These are phyloP conservation scores for Alternaria triticina DNA, from an alignment of 2,329 filamentous ascomycete genomes.

Conservation along the genomic window DNA sequence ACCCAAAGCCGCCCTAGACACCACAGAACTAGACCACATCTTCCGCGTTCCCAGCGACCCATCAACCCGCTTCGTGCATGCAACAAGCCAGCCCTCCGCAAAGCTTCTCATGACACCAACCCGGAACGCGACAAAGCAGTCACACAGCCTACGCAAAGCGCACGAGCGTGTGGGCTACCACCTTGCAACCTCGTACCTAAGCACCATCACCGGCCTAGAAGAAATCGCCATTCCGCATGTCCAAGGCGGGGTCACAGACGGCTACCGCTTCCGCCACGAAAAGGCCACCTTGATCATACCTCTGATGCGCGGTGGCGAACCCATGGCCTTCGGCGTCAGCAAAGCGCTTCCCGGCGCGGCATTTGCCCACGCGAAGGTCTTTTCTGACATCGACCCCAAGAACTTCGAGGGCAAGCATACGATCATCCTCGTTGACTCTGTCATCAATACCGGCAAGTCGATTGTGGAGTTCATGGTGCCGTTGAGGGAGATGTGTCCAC, in stretches of 20 bases:
- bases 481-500: slow-evolving; percentile 30
- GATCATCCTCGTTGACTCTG: slow-evolving; percentile 65
- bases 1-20: slow-evolving; percentile 46
- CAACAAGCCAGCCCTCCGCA: slow-evolving; percentile 53
- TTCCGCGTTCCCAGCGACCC: slow-evolving; percentile 22
- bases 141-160: slow-evolving; percentile 56
- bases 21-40: background rate
- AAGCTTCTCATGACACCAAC: slow-evolving; percentile 62
- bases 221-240: slow-evolving; percentile 55
- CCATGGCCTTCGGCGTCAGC: slow-evolving; percentile 66
- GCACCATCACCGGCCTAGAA: slow-evolving; percentile 59
- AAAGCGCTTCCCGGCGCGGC: slow-evolving; percentile 59
- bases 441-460: slow-evolving; percentile 64
- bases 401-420: slow-evolving; percentile 51
- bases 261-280: slow-evolving; percentile 52
- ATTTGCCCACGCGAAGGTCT: slow-evolving; percentile 57
- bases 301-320: slow-evolving; percentile 68
- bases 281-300: slow-evolving; percentile 60
- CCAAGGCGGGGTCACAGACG: slow-evolving; percentile 4
- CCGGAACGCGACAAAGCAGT: slow-evolving; percentile 56
- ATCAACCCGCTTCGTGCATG: slow-evolving; percentile 42
- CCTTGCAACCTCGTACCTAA: slow-evolving; percentile 59
- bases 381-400: slow-evolving; percentile 51
- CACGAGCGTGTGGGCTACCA: slow-evolving; percentile 61
- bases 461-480: slow-evolving; percentile 55